phyloP scores from a whole-genome alignment of 2,329 filamentous ascomycete genomes.

The Calycina herbarum region DNA sequence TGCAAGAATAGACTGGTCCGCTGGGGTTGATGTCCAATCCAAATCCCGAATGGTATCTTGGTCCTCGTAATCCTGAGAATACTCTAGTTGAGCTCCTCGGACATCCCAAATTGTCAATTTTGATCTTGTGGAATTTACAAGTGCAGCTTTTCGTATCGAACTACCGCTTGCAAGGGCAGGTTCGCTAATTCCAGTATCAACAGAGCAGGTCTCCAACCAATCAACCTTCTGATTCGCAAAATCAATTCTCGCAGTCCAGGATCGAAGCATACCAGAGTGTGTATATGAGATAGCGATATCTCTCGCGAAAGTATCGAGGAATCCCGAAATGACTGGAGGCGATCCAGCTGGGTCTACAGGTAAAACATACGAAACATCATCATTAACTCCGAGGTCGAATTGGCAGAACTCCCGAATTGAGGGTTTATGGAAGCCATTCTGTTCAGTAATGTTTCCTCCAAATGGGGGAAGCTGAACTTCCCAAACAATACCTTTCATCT shows the following conservation, averaged over 20 bases:
- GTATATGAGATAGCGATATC: conserved; percentile 88
- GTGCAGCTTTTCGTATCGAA: conserved; percentile 80
- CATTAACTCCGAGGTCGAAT: conserved; percentile 64
- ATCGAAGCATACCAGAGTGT: conserved; percentile 69
- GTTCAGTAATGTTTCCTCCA: conserved; percentile 32
- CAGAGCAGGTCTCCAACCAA: conserved; percentile 79
- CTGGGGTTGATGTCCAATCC: conserved; percentile 91
- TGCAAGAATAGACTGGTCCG: conserved; percentile 83
- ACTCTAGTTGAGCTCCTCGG: conserved; percentile 77
- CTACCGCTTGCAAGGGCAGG: conserved; percentile 82
- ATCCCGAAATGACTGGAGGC: conserved; percentile 68
- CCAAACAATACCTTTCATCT: conserved; percentile 80
- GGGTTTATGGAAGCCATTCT: conserved; percentile 40
- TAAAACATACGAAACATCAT: conserved; percentile 66
- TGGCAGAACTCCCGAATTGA: conserved; percentile 66
- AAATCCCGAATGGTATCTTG: conserved; percentile 80
- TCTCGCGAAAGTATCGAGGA: conserved; percentile 80
- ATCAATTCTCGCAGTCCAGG: conserved; percentile 81
- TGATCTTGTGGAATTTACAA: conserved; percentile 73
- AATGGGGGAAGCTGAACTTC: conserved; percentile 60
- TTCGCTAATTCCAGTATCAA: conserved; percentile 73
- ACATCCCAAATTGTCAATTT: conserved; percentile 91
- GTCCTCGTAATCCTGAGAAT: conserved; percentile 70
- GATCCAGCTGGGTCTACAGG: conserved; percentile 86
- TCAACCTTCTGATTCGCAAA: conserved; percentile 60